A percentile compares a stretch with the other conserved stretches of the same genome.
phyloP scores from a whole-genome alignment of 2,329 filamentous ascomycete genomes.

The Drechslera avenae region DNA sequence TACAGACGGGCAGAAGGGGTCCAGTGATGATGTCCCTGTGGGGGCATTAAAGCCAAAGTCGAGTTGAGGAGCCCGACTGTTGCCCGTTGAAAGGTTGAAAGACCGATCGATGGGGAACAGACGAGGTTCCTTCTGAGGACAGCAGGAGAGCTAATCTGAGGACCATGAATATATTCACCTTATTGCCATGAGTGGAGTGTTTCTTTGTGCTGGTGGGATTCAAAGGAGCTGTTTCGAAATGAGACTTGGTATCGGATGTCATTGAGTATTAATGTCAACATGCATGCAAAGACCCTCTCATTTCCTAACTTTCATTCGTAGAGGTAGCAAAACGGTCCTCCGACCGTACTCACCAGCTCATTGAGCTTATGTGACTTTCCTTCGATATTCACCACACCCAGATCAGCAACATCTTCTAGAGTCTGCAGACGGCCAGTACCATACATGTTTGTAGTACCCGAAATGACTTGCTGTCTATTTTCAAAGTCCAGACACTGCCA shows the following conservation, averaged over 20 bases:
- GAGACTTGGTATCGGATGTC: no score
- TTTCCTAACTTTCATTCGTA: conserved; percentile 41
- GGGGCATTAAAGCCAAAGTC: conserved; percentile 45
- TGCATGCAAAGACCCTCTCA: no score
- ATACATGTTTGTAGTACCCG: conserved; percentile 51
- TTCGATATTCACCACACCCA: conserved; percentile 46
- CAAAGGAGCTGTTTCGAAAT: no score
- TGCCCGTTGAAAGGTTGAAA: conserved; percentile 18
- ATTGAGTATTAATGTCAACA: no score
- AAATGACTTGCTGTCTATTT: conserved; percentile 50
- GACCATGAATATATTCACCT: conserved; percentile 22
- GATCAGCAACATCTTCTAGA: conserved; percentile 45
- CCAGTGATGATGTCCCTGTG: conserved; percentile 42
- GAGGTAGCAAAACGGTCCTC: conserved; percentile 56
- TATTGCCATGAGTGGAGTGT: not conserved
- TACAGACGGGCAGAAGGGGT: conserved; percentile 27
- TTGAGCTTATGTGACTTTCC: conserved; percentile 47
- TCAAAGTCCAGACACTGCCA: conserved; percentile 56
- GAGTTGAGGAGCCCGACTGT: conserved; percentile 34
- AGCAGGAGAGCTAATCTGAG: conserved; percentile 47
- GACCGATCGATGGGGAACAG: conserved; percentile 15
- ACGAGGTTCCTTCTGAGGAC: conserved; percentile 40
- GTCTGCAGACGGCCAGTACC: conserved; percentile 34
- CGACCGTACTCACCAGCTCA: conserved; percentile 53
- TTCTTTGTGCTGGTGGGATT: conserved; percentile 2